Percentiles rank a stretch among this genome's conserved stretches.
These are phyloP conservation scores for Cyberlindnera samutprakarnensis DNA, from an alignment of 805 yeast species.

Conservation along the genomic window DNA sequence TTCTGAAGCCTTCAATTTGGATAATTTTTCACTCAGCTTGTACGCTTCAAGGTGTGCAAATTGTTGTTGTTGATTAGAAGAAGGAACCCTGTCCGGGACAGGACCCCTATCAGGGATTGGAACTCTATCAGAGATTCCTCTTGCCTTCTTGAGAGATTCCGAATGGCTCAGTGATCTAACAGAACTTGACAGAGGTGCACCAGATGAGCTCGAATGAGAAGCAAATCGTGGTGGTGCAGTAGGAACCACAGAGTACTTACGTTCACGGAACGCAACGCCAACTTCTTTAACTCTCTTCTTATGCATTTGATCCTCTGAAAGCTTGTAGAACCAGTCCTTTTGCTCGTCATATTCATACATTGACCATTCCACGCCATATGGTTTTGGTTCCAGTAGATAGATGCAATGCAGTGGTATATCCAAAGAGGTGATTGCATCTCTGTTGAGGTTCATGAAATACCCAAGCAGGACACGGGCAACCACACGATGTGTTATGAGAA, in stretches of 20 bases:
- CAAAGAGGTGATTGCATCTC: conserved; percentile 76
- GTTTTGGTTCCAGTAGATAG: conserved; percentile 84
- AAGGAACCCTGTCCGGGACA: too few species aligned
- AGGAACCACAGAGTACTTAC: conserved; percentile 69
- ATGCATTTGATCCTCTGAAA: conserved; percentile 35
- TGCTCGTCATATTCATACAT: conserved; percentile 80
- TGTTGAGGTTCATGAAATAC: conserved; percentile 76
- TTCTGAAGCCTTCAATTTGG: conserved; percentile 4
- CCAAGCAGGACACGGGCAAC: conserved; percentile 84
- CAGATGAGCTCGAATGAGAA: conserved; percentile 1
- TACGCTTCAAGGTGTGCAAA: conserved; percentile 16
- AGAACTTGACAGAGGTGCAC: conserved; percentile 1
- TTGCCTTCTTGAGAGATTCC: conserved; percentile 11
- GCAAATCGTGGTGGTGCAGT: conserved; percentile 54
- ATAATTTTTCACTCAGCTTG: conserved; percentile 24
- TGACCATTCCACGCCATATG: conserved; percentile 93
- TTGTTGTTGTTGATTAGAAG: too few species aligned
- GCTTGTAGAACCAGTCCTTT: conserved; percentile 68
- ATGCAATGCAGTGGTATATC: conserved; percentile 92
- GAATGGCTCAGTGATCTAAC: conserved; percentile 1
- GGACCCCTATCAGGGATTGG: not conserved
- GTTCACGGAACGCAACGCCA: conserved; percentile 60
- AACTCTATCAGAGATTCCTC: conserved; percentile 10
- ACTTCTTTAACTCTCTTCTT: conserved; percentile 56
- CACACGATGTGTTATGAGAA: conserved; percentile 83